Base-by-base conservation (phyloP, 2,329 filamentous ascomycete species). In the Fusarium aywerte region DNA sequence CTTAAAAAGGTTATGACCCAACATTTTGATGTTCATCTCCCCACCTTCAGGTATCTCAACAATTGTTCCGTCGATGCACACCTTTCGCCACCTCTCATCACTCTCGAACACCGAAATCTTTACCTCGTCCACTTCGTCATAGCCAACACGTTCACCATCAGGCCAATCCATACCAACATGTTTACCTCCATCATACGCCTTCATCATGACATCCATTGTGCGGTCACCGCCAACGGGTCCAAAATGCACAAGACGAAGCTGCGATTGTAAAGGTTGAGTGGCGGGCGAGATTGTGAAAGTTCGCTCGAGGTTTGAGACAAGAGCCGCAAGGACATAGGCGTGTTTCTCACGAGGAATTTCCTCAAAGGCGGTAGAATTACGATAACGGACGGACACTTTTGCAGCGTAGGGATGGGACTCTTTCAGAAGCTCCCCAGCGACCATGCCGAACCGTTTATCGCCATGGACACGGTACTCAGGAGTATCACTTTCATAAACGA, bases 61-160 rank as follows among this genome's bases (percentile, higher is more conserved):
- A 72, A 97, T 96, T 52, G 90, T 93, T 4, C 95, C 95, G 77
- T 98, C 95, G n/a, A 98, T 83, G 76, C 95, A 98, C 15, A 97
- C 86, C 73, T 94, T 88, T 62, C 95, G 84, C 93, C 93, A 97
- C 51, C 88, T 82, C 43, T 81, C 82, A n/a, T 92, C 88, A 16
- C 86, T 81, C 73, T 96, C 92, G 2, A 81, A 65, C 33, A 92
- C 88, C 16, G 86, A 83, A 44, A 97, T 87, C 58, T 80, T 83
- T 18, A 97, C 69, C 50, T 86, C 86, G 3, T 90, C 86, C 8
- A 96, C 84, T 53, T 87, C 84, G 18, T 91, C 86, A 75, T 97
- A 97, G 0, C 83, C 84, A 1, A 97, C 90, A 4, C 81, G 81
- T 33, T 90, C 84, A 12, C 90, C 83, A 21, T 84, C 82, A 49